These are phyloP conservation scores for Scleroderma bovista DNA, from an alignment of 768 basidiomycete species.

Conservation along the genomic window DNA sequence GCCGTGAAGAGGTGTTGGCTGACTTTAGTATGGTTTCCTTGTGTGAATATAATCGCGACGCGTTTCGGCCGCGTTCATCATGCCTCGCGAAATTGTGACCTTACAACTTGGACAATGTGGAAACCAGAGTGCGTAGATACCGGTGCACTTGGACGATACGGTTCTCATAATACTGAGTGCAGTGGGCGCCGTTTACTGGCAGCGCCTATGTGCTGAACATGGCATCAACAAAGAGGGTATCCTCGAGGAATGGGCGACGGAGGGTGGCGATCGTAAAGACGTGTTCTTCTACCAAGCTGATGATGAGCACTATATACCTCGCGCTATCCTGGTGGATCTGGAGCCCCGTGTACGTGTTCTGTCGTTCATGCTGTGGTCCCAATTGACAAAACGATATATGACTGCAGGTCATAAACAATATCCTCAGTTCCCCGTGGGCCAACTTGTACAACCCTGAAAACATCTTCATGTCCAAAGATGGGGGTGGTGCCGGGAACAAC, in stretches of 20 bases:
- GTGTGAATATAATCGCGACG: constrained; percentile 1
- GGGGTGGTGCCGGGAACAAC: constrained; percentile 99
- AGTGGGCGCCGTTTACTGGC: constrained; percentile 99
- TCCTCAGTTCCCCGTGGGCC: constrained; percentile 82
- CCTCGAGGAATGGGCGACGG: constrained; percentile 94
- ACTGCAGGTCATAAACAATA: constrained; percentile 89
- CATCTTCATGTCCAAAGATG: constrained; percentile 92
- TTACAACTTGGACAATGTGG: constrained; percentile 88
- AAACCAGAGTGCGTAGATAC: constrained; percentile 66
- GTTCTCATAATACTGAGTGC: constrained; percentile 1
- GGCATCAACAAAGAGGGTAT: constrained; percentile 95
- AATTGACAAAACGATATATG: not conserved
- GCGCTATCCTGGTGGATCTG: constrained; percentile 92
- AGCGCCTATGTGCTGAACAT: constrained; percentile 95
- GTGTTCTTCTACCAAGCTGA: constrained; percentile 99
- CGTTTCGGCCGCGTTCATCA: constrained; percentile 21
- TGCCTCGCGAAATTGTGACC: constrained; percentile 84
- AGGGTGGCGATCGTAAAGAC: constrained; percentile 95
- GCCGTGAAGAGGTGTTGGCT: too few relatives aligned
- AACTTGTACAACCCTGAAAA: constrained; percentile 96
- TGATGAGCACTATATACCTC: constrained; percentile 97
- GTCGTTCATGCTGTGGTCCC: not conserved
- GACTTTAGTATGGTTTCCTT: too few relatives aligned
- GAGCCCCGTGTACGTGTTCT: constrained; percentile 78
- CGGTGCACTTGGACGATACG: not conserved